phyloP scores from a whole-genome alignment of 2,329 filamentous ascomycete genomes.

The Aplosporella prunicola region DNA sequence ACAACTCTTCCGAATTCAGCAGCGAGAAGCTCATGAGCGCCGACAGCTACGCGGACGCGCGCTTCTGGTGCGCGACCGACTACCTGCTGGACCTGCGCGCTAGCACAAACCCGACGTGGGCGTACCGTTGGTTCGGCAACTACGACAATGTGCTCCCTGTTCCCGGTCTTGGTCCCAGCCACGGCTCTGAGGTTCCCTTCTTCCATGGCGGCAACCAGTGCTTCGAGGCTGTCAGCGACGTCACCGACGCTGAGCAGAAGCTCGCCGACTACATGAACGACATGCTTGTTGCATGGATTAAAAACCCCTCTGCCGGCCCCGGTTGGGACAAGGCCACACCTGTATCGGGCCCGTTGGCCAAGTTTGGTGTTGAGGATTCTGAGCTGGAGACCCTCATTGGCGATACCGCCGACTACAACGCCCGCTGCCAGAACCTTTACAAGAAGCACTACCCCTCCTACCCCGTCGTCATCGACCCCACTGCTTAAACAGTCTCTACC shows the following conservation, averaged over 20 bases:
- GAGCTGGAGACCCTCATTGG: constrained; percentile 23
- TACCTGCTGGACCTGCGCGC: constrained; percentile 32
- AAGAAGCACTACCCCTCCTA: constrained; percentile 18
- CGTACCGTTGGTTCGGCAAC: constrained; percentile 36
- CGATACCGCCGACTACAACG: constrained; percentile 25
- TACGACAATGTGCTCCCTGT: constrained; percentile 31
- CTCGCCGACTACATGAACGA: constrained; percentile 34
- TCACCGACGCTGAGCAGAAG: constrained; percentile 32
- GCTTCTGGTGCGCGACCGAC: constrained; percentile 34
- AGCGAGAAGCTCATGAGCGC: constrained; percentile 34
- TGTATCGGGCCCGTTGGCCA: constrained; percentile 21
- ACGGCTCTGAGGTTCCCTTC: constrained; percentile 37
- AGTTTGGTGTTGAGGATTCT: constrained; percentile 28
- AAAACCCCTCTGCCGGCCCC: constrained; percentile 33
- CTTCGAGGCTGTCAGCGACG: constrained; percentile 23
- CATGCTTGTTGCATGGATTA: constrained; percentile 39
- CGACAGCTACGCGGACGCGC: constrained; percentile 35
- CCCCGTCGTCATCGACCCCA: constrained; percentile 15
- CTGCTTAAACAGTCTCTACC: no score
- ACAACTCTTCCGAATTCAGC: constrained; percentile 28
- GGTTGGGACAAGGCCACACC: constrained; percentile 31
- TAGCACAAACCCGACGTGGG: constrained; percentile 31
- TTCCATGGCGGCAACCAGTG: constrained; percentile 39
- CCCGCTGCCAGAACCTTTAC: constrained; percentile 23
- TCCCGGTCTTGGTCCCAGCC: constrained; percentile 16